These are phyloP conservation scores for Ogataea glucozyma DNA, from an alignment of 805 yeast species.

Conservation along the genomic window DNA sequence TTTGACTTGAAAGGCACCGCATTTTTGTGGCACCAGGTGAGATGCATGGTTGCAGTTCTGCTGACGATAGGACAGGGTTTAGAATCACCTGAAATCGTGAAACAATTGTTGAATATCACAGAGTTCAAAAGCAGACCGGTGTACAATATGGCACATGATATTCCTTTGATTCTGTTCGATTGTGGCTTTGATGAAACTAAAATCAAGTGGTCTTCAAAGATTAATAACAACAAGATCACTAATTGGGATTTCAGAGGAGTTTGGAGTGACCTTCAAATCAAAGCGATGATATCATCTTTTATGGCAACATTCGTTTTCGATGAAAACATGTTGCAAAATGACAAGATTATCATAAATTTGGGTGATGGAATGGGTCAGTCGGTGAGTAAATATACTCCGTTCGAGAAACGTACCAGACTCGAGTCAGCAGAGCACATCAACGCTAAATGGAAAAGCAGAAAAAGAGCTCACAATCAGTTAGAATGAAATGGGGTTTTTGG, in stretches of 20 bases:
- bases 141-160: constrained; percentile 87
- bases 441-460: constrained; percentile 54
- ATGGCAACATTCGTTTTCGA: constrained; percentile 41
- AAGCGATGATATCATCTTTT: constrained; percentile 51
- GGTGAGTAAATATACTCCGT: constrained; percentile 56
- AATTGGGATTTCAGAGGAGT: constrained; percentile 48
- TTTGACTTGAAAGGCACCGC: constrained; percentile 86
- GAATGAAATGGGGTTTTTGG: not conserved
- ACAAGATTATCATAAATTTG: constrained; percentile 37
- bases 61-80: constrained; percentile 77
- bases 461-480: constrained; percentile 8
- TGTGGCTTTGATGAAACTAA: constrained; percentile 62
- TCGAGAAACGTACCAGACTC: constrained; percentile 54
- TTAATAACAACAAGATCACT: constrained; percentile 41
- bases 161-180: constrained; percentile 84
- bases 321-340: not conserved
- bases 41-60: constrained; percentile 88
- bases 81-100: constrained; percentile 61
- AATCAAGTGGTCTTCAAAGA: constrained; percentile 61
- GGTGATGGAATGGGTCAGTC: constrained; percentile 82
- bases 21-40: constrained; percentile 96
- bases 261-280: constrained; percentile 58
- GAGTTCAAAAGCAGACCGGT: constrained; percentile 66
- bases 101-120: constrained; percentile 57
- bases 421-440: constrained; percentile 73